Evolutionary conservation across 2,329 filamentous ascomycete species (phyloP).

Genomic region (Hypoxylon sp.): DNA sequence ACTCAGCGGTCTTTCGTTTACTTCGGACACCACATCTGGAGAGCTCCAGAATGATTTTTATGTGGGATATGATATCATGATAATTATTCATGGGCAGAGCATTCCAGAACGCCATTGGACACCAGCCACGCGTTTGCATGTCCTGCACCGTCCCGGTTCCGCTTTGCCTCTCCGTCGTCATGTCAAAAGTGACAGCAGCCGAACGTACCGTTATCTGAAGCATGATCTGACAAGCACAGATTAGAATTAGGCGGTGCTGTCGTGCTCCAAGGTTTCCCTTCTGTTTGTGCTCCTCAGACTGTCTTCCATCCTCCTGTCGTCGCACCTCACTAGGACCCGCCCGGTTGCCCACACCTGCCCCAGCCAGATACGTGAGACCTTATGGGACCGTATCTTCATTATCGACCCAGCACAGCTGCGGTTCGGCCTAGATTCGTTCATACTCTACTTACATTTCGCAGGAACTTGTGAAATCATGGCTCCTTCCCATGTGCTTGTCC

Average conservation of each 20-base stretch:
- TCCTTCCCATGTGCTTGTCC: constrained; percentile 33
- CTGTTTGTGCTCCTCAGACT: constrained; percentile 41
- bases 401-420: constrained; percentile 21
- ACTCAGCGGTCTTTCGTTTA: neutral
- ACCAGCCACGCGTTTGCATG: constrained; percentile 49
- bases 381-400: constrained; percentile 36
- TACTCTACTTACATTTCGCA: constrained; percentile 17
- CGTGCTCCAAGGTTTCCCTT: constrained; percentile 41
- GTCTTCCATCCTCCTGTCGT: constrained; percentile 41
- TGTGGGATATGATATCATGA: constrained; percentile 22
- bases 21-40: constrained; percentile 10
- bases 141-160: constrained; percentile 46
- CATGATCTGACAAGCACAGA: constrained; percentile 24
- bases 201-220: constrained; percentile 37
- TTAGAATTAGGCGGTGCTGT: constrained; percentile 36
- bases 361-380: constrained; percentile 40
- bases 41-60: constrained; percentile 9
- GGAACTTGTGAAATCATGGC: constrained; percentile 33
- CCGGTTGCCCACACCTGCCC: constrained; percentile 39
- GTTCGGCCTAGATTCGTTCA: constrained; percentile 28
- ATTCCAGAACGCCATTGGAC: constrained; percentile 25
- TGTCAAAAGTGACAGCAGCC: constrained; percentile 44
- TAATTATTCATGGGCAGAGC: constrained; percentile 5
- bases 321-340: constrained; percentile 39
- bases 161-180: constrained; percentile 33